Conservation (phyloP, 2,329 filamentous ascomycete species). For the Monosporascus sp. region DNA sequence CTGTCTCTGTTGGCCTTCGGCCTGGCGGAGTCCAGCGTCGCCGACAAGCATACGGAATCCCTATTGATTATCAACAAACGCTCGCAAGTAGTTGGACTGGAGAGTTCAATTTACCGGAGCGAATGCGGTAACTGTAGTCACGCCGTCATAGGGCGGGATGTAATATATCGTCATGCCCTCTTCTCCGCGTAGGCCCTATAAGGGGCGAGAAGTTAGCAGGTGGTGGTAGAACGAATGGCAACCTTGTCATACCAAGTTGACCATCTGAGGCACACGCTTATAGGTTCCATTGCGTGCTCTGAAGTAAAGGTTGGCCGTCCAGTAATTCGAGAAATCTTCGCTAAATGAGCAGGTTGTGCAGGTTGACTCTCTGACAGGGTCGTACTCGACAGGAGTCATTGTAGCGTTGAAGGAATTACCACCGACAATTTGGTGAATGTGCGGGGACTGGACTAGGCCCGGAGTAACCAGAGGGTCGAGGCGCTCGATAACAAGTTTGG, state of each 20-base stretch:
- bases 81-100: not conserved
- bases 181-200: conserved; percentile 14
- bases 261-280: conserved; percentile 20
- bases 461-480: conserved; percentile 19
- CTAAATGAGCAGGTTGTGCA: conserved; percentile 21
- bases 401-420: conserved; percentile 20
- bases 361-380: conserved; percentile 15
- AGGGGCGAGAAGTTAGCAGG: not conserved
- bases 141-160: conserved; percentile 18
- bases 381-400: conserved; percentile 13
- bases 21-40: conserved; percentile 11
- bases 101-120: conserved; percentile 12
- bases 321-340: conserved; percentile 22
- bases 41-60: conserved; percentile 23
- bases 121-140: conserved; percentile 18
- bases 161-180: conserved; percentile 20
- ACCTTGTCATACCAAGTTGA: conserved; percentile 13
- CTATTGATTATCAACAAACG: conserved; percentile 1
- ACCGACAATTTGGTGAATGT: conserved; percentile 20
- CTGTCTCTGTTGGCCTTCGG: conserved; percentile 16
- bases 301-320: conserved; percentile 22
- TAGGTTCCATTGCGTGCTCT: conserved; percentile 19
- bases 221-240: not conserved
- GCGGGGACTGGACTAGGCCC: conserved; percentile 16
- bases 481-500: conserved; percentile 22